A percentile compares a stretch with the other conserved stretches of the same genome.
Conservation (phyloP, 208 protist genomes). For the Tritrichomonas musculus region DNA sequence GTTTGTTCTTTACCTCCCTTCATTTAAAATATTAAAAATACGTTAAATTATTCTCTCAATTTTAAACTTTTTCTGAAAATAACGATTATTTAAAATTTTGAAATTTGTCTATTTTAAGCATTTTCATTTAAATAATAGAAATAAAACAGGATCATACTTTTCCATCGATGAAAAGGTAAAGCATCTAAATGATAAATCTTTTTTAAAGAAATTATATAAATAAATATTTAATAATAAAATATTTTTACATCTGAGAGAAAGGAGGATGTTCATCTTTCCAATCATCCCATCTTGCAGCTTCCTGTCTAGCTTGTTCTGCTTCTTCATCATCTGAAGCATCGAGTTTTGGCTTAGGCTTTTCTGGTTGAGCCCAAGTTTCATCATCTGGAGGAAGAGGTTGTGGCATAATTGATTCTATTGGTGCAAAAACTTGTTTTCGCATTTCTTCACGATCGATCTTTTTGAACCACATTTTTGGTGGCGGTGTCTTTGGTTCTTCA, state of each 20-base stretch:
- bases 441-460: background rate
- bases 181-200: no score
- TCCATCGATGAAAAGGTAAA: no score
- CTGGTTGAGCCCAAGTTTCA: background rate
- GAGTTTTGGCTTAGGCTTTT: background rate
- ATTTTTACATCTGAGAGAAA: background rate
- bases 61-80: no score
- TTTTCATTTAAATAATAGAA: no score
- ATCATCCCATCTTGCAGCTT: background rate
- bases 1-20: no score
- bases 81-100: no score
- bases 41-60: no score
- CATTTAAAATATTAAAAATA: no score
- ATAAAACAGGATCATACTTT: no score
- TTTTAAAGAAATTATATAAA: no score
- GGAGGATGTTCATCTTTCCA: conserved; percentile 24
- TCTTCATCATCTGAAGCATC: conserved; percentile 1
- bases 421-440: background rate
- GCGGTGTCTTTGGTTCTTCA: background rate
- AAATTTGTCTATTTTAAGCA: no score
- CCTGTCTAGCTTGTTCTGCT: background rate
- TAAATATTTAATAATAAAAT: no score
- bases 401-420: background rate
- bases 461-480: background rate
- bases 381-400: background rate